These are phyloP conservation scores for Neofusicoccum sp. DNA, from an alignment of 2,329 filamentous ascomycete genomes.

Conservation along the genomic window DNA sequence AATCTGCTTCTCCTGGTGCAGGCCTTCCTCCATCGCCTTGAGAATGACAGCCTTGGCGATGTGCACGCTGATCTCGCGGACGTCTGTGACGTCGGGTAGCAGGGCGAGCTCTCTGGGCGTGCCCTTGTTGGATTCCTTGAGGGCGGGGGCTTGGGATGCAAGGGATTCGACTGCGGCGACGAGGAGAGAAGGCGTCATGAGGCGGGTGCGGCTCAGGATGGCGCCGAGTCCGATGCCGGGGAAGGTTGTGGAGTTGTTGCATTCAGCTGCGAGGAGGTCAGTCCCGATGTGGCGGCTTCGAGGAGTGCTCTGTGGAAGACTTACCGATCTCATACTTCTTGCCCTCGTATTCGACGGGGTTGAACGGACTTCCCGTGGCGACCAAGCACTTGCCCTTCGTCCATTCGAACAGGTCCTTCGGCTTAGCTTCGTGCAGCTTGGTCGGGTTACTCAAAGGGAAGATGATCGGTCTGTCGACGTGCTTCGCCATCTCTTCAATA, in stretches of 20 bases:
- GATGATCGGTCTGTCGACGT: conserved; percentile 79
- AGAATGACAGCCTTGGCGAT: conserved; percentile 77
- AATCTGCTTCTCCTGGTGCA: conserved; percentile 67
- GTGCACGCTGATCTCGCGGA: conserved; percentile 73
- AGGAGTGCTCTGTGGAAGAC: too few relatives aligned
- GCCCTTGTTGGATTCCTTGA: conserved; percentile 57
- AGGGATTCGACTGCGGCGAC: conserved; percentile 77
- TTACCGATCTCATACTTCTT: conserved; percentile 57
- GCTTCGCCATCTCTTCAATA: conserved; percentile 73
- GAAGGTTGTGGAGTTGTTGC: conserved; percentile 86
- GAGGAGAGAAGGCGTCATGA: conserved; percentile 76
- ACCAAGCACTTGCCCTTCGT: conserved; percentile 76
- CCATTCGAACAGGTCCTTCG: conserved; percentile 76
- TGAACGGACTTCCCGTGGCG: conserved; percentile 82
- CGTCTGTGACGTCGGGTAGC: conserved; percentile 74
- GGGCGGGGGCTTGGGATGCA: conserved; percentile 69
- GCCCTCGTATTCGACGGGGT: conserved; percentile 66
- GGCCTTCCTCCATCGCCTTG: conserved; percentile 68
- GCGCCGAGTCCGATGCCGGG: conserved; percentile 82
- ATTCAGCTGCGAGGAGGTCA: conserved; percentile 63
- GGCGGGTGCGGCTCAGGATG: conserved; percentile 67
- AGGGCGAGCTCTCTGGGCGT: conserved; percentile 56
- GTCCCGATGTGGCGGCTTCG: conserved; percentile 35
- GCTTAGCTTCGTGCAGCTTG: conserved; percentile 77
- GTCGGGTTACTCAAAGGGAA: conserved; percentile 88